These are phyloP conservation scores for Metschnikowia cerradonensis DNA, from an alignment of 805 yeast genomes.

Conservation along the genomic window DNA sequence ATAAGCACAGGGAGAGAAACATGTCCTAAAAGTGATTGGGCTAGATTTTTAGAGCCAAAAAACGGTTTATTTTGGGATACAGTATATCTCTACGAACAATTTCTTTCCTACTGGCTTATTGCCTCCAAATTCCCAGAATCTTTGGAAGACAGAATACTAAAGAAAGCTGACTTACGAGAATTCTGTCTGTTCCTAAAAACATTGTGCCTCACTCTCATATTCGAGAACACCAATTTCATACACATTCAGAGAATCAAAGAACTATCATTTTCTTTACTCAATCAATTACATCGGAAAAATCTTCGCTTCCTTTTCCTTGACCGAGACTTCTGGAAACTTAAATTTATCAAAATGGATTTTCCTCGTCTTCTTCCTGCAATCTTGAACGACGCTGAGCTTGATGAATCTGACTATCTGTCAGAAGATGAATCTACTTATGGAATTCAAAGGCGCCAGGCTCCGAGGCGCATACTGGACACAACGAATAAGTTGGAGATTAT, in stretches of 20 bases:
- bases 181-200: constrained; percentile 48
- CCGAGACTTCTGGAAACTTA: constrained; percentile 50
- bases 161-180: constrained; percentile 31
- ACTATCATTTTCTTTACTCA: constrained; percentile 49
- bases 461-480: not conserved
- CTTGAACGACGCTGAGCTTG: constrained; percentile 41
- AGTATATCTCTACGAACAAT: constrained; percentile 52
- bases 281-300: constrained; percentile 64
- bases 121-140: constrained; percentile 65
- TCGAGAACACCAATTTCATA: constrained; percentile 20
- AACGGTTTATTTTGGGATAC: constrained; percentile 27
- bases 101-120: constrained; percentile 62
- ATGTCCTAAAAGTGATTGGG: not conserved
- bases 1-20: not conserved
- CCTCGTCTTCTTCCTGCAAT: constrained; percentile 34
- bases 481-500: constrained; percentile 46
- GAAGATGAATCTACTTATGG: constrained; percentile 12
- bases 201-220: constrained; percentile 47
- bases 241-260: constrained; percentile 17
- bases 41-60: not conserved
- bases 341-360: constrained; percentile 27
- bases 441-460: not conserved
- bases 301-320: constrained; percentile 54
- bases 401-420: constrained; percentile 12
- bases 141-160: constrained; percentile 40